Evolutionary conservation across 2,329 filamentous ascomycete species (phyloP), one percentile per base, ranked within the genome.

Genomic region (Nemania serpens): DNA sequence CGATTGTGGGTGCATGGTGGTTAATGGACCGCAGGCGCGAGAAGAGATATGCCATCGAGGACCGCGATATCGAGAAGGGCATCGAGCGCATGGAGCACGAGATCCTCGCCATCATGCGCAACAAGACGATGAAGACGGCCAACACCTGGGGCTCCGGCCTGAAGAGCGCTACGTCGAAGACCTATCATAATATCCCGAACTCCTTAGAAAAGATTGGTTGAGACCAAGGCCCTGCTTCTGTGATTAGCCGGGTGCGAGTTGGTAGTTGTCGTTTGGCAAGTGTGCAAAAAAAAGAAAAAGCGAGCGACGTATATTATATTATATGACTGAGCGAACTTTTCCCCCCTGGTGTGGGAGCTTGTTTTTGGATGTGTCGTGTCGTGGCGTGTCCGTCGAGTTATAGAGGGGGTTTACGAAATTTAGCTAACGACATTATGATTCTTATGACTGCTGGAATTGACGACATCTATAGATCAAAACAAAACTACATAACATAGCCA

Each of bases 81-180:
- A 85, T 86, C 64, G 79, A 82, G 41, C 75, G 76, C 62, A 82
- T 87, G 80, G 84, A 87, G 72, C 78, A 75, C 62, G 79, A 84
- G 47, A 85, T 87, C 66, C 81, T 86, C 77, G 78, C 78, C 54
- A 77, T 80, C 53, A 78, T 87, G 75, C 77, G 84, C 22, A 81
- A 83, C 74, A 78, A 81, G 70, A 85, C 84, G 2, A 79, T 86
- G 79, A 82, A 78, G 63, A 85, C 83, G 73, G 78, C 79, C 22
- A 76, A 80, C 53, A 86, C 83, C 7, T 86, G 82, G 79, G 82
- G 79, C 50, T 77, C 79, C 2, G 67, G 64, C 2, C 51, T 22
- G 10, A 57, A 43, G 36, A 55, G 49, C 18, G 50, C 45, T 0
- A 57, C 47, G 6, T 43, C 59, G 37, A 62, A 52, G 20, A 37